These are phyloP conservation scores for Nakazawaea anatomiae DNA, from an alignment of 805 yeast species.

Conservation along the genomic window DNA sequence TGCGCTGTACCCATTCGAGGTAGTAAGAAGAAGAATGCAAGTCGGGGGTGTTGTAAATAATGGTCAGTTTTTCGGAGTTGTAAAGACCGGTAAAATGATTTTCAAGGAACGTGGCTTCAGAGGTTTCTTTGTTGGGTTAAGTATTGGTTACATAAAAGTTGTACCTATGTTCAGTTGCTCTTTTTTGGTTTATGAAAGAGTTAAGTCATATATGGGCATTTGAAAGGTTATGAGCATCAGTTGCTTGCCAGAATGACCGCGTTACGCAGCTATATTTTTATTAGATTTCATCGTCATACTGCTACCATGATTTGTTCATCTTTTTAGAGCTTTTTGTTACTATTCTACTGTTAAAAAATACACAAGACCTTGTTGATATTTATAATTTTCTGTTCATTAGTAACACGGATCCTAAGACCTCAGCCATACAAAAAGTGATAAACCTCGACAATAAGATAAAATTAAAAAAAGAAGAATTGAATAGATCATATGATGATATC, in stretches of 20 bases:
- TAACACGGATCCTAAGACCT: no score
- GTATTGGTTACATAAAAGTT: constrained; percentile 92
- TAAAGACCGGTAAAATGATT: constrained; percentile 51
- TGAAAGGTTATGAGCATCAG: background rate
- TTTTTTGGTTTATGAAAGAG: constrained; percentile 87
- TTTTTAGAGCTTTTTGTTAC: background rate
- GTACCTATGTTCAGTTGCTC: constrained; percentile 97
- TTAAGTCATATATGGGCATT: constrained; percentile 66
- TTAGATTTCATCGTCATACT: no score
- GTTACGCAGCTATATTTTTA: background rate
- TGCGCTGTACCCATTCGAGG: constrained; percentile 96
- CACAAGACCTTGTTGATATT: background rate
- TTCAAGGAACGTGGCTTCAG: constrained; percentile 69
- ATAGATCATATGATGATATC: background rate
- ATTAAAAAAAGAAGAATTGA: background rate
- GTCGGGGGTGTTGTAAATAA: constrained; percentile 73
- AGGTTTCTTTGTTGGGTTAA: constrained; percentile 91
- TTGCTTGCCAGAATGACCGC: background rate
- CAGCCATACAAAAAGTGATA: background rate
- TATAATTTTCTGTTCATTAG: background rate
- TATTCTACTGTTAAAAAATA: background rate
- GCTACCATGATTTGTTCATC: no score
- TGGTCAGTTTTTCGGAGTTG: constrained; percentile 46
- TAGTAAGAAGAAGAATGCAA: constrained; percentile 90
- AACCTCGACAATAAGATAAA: background rate